phyloP scores from a whole-genome alignment of 23 red algal genomes.

The Agarophyton chilense region DNA sequence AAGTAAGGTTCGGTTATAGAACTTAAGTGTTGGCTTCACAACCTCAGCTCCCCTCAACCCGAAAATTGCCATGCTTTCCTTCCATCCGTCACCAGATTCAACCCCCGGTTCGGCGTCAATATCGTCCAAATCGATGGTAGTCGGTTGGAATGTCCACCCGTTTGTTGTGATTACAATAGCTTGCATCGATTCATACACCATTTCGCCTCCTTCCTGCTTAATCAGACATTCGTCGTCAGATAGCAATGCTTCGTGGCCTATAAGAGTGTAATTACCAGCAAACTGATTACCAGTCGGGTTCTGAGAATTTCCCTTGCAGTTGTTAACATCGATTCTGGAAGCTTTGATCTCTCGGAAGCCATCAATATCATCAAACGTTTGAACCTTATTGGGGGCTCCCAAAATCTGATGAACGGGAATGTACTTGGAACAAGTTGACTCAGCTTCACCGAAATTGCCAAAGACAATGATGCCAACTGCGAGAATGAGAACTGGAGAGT shows the following conservation, averaged over 20 bases:
- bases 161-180: constrained; percentile 57
- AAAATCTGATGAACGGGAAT: constrained; percentile 49
- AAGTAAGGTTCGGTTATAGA: constrained; percentile 33
- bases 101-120: constrained; percentile 55
- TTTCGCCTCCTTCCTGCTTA: constrained; percentile 3
- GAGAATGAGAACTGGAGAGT: not conserved
- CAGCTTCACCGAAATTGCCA: not conserved
- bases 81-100: constrained; percentile 28
- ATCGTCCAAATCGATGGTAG: constrained; percentile 57
- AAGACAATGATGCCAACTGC: not conserved
- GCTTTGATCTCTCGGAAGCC: constrained; percentile 58
- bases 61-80: constrained; percentile 66
- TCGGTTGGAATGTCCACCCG: constrained; percentile 50
- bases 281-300: constrained; percentile 55
- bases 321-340: constrained; percentile 26
- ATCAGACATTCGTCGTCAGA: constrained; percentile 40
- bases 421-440: constrained; percentile 12
- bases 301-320: constrained; percentile 25
- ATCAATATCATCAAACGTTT: constrained; percentile 39
- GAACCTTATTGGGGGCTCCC: constrained; percentile 39
- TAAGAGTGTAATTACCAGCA: constrained; percentile 53
- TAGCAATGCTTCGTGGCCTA: constrained; percentile 30
- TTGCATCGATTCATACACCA: constrained; percentile 57
- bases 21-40: constrained; percentile 37
- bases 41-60: constrained; percentile 24